phyloP scores from a whole-genome alignment of 345 rosid genomes.

The Rhodamnia argentea region DNA sequence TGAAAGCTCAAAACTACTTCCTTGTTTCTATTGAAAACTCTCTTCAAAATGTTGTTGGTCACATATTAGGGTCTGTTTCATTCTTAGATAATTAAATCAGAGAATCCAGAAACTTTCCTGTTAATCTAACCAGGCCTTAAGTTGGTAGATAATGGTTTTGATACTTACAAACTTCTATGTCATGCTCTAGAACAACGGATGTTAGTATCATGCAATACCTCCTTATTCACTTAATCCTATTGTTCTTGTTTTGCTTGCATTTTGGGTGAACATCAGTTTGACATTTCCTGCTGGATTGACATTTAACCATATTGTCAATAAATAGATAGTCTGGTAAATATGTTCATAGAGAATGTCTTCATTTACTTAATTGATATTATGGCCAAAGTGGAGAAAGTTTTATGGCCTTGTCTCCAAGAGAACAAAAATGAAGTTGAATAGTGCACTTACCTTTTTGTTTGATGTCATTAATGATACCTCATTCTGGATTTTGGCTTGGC shows the following conservation, averaged over 20 bases:
- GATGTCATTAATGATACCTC: background rate
- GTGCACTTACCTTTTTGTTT: background rate
- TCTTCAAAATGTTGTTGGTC: background rate
- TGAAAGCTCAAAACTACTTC: background rate
- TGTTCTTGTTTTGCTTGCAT: background rate
- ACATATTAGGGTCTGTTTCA: background rate
- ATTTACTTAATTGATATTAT: background rate
- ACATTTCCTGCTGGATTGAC: background rate
- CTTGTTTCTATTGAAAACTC: background rate
- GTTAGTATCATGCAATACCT: background rate
- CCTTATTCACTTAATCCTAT: background rate
- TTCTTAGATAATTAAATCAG: background rate
- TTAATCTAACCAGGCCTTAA: background rate
- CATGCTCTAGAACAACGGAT: background rate
- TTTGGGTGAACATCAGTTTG: background rate
- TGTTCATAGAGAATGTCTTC: background rate
- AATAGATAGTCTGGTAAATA: background rate
- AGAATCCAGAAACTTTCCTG: background rate
- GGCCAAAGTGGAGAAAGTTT: background rate
- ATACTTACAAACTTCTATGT: background rate
- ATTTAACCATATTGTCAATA: background rate
- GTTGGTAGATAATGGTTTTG: background rate
- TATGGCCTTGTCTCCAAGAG: background rate
- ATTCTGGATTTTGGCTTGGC: background rate
- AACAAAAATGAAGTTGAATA: background rate